phyloP scores from a whole-genome alignment of 345 rosid species.

The Trapa bicornis region DNA sequence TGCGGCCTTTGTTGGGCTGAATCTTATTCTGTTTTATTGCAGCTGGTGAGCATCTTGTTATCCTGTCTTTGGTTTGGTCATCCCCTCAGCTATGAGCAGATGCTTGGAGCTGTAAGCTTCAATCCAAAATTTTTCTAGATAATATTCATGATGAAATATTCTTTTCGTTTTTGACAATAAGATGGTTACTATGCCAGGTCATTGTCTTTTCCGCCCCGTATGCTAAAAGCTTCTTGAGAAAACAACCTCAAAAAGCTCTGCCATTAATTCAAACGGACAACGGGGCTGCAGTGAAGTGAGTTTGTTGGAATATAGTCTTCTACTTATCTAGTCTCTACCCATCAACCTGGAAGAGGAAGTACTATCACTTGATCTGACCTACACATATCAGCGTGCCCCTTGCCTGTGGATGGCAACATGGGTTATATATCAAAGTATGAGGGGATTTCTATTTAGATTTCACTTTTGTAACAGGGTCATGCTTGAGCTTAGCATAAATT shows the following conservation, averaged over 20 bases:
- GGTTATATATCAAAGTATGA: neutral
- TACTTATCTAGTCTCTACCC: no score
- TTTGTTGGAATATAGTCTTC: no score
- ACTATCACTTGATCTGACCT: no score
- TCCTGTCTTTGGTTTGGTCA: slow-evolving; percentile 84
- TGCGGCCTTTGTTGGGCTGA: neutral
- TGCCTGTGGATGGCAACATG: neutral
- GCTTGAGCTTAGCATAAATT: no score
- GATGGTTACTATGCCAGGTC: slow-evolving; percentile 24
- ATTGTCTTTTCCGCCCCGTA: slow-evolving; percentile 72
- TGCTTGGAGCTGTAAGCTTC: slow-evolving; percentile 67
- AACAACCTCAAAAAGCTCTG: slow-evolving; percentile 22
- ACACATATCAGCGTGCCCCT: neutral
- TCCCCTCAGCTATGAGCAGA: slow-evolving; percentile 90
- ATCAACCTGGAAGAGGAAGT: no score
- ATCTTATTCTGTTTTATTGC: slow-evolving; percentile 12
- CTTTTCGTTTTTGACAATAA: slow-evolving; percentile 3
- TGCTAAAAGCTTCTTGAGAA: slow-evolving; percentile 36
- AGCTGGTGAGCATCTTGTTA: slow-evolving; percentile 87
- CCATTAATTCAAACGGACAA: slow-evolving; percentile 19
- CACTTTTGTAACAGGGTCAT: no score
- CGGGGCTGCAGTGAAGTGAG: neutral
- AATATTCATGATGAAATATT: neutral
- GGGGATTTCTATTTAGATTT: no score
- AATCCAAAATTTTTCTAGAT: neutral